Conservation (phyloP, 1,284 basidiomycete species). For the Dichomitus squalens region DNA sequence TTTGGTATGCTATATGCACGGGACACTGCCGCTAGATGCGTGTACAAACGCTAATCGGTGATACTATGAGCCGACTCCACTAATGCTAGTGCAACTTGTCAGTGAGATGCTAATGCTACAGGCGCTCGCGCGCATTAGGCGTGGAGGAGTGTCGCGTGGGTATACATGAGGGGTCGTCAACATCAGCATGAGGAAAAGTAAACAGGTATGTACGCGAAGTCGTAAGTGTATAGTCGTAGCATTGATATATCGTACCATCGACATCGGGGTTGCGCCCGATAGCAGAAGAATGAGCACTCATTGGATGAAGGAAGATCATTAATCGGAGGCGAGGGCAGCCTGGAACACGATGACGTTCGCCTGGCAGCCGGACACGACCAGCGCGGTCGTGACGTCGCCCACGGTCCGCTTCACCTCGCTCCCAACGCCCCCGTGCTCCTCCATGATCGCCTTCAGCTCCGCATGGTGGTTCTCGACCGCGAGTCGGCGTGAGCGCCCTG, state of each 20-base stretch:
- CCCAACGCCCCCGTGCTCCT: conserved; percentile 52
- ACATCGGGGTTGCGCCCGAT: no score
- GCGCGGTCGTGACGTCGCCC: conserved; percentile 78
- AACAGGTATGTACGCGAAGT: neutral
- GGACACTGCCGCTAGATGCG: neutral
- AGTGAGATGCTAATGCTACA: neutral
- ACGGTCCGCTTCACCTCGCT: conserved; percentile 75
- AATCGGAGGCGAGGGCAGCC: conserved; percentile 41
- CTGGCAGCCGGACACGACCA: conserved; percentile 63
- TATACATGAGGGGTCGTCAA: neutral
- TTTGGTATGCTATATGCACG: conserved; percentile 2
- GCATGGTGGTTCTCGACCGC: conserved; percentile 62
- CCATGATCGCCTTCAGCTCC: conserved; percentile 69
- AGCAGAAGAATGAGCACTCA: no score
- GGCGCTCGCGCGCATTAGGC: neutral
- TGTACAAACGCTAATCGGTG: neutral
- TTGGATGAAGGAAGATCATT: neutral
- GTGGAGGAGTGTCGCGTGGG: neutral
- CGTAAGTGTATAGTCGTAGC: neutral
- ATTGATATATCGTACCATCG: no score
- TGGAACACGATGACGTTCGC: conserved; percentile 75
- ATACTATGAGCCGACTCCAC: neutral
- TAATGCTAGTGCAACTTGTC: neutral
- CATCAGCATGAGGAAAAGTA: neutral
- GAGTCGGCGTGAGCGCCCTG: conserved; percentile 71